Evolutionary conservation across 805 yeast genomes (phyloP).

Genomic region (Lipomyces spencermartinsiae): DNA sequence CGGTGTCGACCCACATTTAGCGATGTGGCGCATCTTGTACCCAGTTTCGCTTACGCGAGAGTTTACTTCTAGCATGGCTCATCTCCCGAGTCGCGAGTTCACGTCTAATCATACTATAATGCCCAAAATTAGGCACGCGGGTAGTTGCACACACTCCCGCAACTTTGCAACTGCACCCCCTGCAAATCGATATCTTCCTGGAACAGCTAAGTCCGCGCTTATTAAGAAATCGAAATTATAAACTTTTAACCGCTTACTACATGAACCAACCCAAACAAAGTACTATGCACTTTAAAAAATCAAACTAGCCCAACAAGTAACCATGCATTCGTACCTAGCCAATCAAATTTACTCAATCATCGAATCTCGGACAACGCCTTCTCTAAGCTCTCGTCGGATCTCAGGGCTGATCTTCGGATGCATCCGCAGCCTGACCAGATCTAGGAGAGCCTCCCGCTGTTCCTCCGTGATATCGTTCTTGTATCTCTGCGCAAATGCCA

Average conservation of each 20-base stretch:
- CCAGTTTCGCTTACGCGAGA: no score
- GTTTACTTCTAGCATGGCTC: no score
- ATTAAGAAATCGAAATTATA: neutral
- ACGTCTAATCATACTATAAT: no score
- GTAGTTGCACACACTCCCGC: no score
- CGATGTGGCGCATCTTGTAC: no score
- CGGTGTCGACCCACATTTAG: no score
- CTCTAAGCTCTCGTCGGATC: slow-evolving; percentile 87
- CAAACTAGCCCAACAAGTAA: neutral
- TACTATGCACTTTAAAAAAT: neutral
- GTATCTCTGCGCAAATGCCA: slow-evolving; percentile 93
- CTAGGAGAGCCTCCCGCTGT: slow-evolving; percentile 91
- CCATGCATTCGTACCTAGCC: neutral
- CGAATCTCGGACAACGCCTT: slow-evolving; percentile 64
- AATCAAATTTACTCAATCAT: slow-evolving; percentile 6
- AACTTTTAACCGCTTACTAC: neutral
- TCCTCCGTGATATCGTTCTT: slow-evolving; percentile 98
- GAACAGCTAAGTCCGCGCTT: no score
- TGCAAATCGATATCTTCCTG: no score
- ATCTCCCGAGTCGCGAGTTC: no score
- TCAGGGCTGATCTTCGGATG: slow-evolving; percentile 92
- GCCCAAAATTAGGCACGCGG: no score
- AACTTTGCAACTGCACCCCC: no score
- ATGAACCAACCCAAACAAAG: neutral
- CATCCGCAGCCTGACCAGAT: slow-evolving; percentile 86